Conservation (phyloP, 208 protist species). For the Porcisia deanei region DNA sequence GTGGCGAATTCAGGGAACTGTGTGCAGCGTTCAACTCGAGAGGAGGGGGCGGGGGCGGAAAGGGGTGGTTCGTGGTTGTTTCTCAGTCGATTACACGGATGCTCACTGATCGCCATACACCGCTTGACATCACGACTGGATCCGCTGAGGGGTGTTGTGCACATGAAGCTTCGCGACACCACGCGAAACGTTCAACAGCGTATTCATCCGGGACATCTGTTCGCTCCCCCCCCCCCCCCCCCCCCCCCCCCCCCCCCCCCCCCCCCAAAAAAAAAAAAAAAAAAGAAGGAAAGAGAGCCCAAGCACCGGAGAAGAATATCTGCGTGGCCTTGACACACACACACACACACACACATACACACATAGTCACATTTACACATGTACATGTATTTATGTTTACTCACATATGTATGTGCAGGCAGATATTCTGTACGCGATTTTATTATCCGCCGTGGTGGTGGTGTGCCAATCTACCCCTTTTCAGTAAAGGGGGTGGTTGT, state of each 20-base stretch:
- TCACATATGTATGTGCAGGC: too few species aligned
- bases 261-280: too few species aligned
- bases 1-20: too few species aligned
- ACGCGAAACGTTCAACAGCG: not conserved
- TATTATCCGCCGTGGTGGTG: not conserved
- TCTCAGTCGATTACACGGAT: not conserved
- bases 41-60: too few species aligned
- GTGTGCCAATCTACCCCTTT: not conserved
- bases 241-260: not conserved
- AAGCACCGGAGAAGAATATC: not conserved
- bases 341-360: not conserved
- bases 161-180: not conserved
- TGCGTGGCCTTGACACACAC: not conserved
- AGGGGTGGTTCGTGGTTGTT: not conserved
- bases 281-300: not conserved
- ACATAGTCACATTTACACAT: too few species aligned
- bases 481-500: not conserved
- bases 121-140: not conserved
- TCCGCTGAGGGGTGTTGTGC: not conserved
- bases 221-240: not conserved
- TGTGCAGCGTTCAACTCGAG: too few species aligned
- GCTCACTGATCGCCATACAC: too few species aligned
- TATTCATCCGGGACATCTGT: not conserved
- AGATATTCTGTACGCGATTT: not conserved
- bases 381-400: too few species aligned